A percentile compares a stretch with the other conserved stretches of the same genome.
phyloP scores from a whole-genome alignment of 2,329 filamentous ascomycete species.

The Pseudogymnoascus verrucosus region DNA sequence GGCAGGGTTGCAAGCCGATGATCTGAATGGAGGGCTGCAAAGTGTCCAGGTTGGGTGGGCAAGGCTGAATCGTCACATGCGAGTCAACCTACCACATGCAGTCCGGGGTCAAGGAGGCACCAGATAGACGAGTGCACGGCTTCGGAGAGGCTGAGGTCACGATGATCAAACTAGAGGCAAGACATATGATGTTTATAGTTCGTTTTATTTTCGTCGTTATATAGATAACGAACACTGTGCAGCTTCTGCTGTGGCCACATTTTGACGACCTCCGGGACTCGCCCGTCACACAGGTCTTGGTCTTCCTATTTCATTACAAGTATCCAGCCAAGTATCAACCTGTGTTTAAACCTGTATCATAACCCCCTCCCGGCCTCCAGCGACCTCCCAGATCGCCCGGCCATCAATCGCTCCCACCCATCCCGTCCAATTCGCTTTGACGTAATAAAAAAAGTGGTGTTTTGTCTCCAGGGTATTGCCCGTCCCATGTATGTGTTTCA shows the following conservation, averaged over 20 bases:
- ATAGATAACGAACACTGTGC: not conserved
- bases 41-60: not conserved
- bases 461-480: constrained; percentile 3
- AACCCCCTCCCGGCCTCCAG: not conserved
- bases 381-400: not conserved
- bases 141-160: not conserved
- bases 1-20: not conserved
- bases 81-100: not conserved
- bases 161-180: not conserved
- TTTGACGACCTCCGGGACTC: not conserved
- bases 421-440: not conserved
- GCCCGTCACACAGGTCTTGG: constrained; percentile 1
- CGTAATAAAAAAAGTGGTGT: not conserved
- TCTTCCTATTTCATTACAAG: constrained; percentile 6
- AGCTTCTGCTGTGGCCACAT: not conserved
- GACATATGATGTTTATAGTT: not conserved
- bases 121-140: not conserved
- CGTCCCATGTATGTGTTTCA: not conserved
- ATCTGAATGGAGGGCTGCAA: not conserved
- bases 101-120: not conserved
- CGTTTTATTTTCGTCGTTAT: constrained; percentile 1
- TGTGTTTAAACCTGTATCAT: constrained; percentile 5
- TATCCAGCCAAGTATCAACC: constrained; percentile 7
- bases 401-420: not conserved
- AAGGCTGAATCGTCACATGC: constrained; percentile 6